These are phyloP conservation scores for Pleurotus giganteus DNA, from an alignment of 768 basidiomycete genomes.

Conservation along the genomic window DNA sequence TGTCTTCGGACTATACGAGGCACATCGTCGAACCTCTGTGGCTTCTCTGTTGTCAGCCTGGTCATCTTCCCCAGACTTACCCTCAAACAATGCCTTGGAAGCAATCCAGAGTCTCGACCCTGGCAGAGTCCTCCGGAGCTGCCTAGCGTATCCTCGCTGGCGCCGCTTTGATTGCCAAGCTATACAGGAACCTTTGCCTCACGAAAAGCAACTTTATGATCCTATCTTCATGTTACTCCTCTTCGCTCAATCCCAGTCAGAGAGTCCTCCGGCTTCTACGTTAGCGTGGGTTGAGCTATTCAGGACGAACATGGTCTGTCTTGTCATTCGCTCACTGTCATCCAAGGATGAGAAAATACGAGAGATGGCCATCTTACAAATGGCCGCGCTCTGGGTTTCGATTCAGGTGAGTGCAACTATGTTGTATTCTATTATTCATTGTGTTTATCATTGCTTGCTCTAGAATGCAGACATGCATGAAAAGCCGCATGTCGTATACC, in stretches of 20 bases:
- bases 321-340: slow-evolving; percentile 73
- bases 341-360: slow-evolving; percentile 62
- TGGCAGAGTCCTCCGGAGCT: slow-evolving; percentile 64
- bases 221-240: slow-evolving; percentile 73
- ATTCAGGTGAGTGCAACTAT: slow-evolving; percentile 53
- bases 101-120: slow-evolving; percentile 73
- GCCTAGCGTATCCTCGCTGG: slow-evolving; percentile 68
- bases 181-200: slow-evolving; percentile 18
- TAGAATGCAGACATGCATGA: slow-evolving; percentile 75
- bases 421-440: not conserved
- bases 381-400: slow-evolving; percentile 57
- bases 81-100: slow-evolving; percentile 53
- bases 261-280: slow-evolving; percentile 54
- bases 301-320: slow-evolving; percentile 71
- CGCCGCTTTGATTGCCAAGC: slow-evolving; percentile 41
- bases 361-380: slow-evolving; percentile 54
- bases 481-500: slow-evolving; percentile 66
- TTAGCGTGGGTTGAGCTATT: slow-evolving; percentile 87
- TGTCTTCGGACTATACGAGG: slow-evolving; percentile 79
- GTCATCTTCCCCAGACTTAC: slow-evolving; percentile 46
- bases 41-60: slow-evolving; percentile 63
- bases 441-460: not conserved
- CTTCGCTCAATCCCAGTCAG: slow-evolving; percentile 62
- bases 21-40: slow-evolving; percentile 62
- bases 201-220: slow-evolving; percentile 62